These are phyloP conservation scores for Lactarius hatsudake DNA, from an alignment of 768 basidiomycete genomes.

Conservation along the genomic window DNA sequence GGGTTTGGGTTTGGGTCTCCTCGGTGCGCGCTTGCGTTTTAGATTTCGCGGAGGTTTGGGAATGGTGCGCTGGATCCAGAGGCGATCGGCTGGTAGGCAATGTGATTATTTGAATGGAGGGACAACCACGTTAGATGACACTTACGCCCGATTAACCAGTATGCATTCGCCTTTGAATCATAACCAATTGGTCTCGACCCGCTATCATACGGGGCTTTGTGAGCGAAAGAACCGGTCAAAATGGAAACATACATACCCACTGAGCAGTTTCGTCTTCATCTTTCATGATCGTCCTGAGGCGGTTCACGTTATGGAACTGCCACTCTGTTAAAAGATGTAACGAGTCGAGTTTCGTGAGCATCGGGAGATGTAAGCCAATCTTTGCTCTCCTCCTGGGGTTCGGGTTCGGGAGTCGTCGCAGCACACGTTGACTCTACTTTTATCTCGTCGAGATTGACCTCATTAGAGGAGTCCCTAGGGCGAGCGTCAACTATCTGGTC, in stretches of 20 bases:
- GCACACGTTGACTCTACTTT: slow-evolving; percentile 15
- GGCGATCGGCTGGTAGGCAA: slow-evolving; percentile 58
- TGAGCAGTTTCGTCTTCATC: slow-evolving; percentile 71
- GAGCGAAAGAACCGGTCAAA: slow-evolving; percentile 3
- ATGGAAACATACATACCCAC: slow-evolving; percentile 55
- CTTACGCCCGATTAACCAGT: slow-evolving; percentile 82
- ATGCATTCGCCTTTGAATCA: slow-evolving; percentile 73
- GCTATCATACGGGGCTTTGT: slow-evolving; percentile 41
- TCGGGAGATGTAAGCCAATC: slow-evolving; percentile 72
- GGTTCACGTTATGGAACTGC: slow-evolving; percentile 79
- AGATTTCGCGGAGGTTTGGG: slow-evolving; percentile 45
- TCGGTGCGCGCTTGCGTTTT: slow-evolving; percentile 41
- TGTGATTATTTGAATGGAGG: slow-evolving; percentile 7
- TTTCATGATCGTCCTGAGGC: slow-evolving; percentile 70
- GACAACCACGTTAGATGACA: slow-evolving; percentile 16
- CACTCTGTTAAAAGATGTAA: slow-evolving; percentile 75
- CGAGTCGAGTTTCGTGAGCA: slow-evolving; percentile 71
- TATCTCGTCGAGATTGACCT: slow-evolving; percentile 4
- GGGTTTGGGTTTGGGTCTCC: slow-evolving; percentile 33
- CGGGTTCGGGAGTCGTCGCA: slow-evolving; percentile 15
- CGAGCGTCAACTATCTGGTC: neutral
- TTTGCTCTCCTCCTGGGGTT: slow-evolving; percentile 41
- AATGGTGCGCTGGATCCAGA: slow-evolving; percentile 80
- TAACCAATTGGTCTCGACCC: slow-evolving; percentile 85
- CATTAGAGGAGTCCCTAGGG: neutral